Evolutionary conservation across 1,284 basidiomycete species (phyloP).

Genomic region (Naganishia liquefaciens): DNA sequence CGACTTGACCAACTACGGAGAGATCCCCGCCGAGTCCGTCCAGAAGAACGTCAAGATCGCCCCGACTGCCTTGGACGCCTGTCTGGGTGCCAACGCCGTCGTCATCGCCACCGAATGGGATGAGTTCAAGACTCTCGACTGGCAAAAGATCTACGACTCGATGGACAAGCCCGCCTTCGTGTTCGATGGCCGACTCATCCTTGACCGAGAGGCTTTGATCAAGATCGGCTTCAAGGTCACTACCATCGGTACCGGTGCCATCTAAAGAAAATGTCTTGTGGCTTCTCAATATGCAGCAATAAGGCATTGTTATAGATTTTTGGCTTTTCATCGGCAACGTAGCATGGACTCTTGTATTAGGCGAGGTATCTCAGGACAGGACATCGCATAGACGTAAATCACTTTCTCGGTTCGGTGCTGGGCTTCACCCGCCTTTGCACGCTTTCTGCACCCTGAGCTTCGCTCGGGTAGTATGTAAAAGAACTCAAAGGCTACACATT

Average conservation of each 20-base stretch:
- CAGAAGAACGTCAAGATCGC: conserved; percentile 83
- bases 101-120: conserved; percentile 84
- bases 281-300: conserved; percentile 19
- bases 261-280: conserved; percentile 9
- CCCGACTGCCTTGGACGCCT: conserved; percentile 78
- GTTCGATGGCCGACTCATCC: conserved; percentile 81
- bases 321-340: conserved; percentile 15
- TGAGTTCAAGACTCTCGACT: conserved; percentile 90
- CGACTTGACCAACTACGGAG: conserved; percentile 59
- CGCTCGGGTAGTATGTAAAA: too few relatives aligned
- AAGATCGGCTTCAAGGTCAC: conserved; percentile 88
- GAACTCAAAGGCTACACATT: too few relatives aligned
- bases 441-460: too few relatives aligned
- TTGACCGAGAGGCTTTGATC: conserved; percentile 76
- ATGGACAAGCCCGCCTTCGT: conserved; percentile 97
- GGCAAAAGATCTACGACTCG: conserved; percentile 75
- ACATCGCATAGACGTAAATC: conserved; percentile 25
- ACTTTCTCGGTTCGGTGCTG: too few relatives aligned
- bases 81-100: conserved; percentile 73
- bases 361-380: neutral
- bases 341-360: conserved; percentile 29
- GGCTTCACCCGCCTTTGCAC: too few relatives aligned
- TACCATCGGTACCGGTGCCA: conserved; percentile 52
- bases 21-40: conserved; percentile 58
- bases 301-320: conserved; percentile 9